Evolutionary conservation across 2,329 filamentous ascomycete genomes (phyloP).

Genomic region (Aspergillus pseudotamarii): DNA sequence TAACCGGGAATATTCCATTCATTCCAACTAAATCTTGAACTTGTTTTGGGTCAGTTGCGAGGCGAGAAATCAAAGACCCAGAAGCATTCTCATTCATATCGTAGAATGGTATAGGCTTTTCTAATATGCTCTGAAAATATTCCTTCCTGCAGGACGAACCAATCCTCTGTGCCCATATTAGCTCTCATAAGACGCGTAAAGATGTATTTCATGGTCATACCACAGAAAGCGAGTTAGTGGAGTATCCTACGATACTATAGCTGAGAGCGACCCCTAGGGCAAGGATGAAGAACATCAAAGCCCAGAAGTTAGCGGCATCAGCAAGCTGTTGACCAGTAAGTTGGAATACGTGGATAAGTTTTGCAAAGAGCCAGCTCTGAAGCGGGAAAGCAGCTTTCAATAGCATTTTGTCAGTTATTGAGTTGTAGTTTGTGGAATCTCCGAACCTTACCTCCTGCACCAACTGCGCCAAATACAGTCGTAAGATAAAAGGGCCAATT

Average conservation of each 20-base stretch:
- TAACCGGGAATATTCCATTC: slow-evolving; percentile 55
- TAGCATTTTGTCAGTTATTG: background rate
- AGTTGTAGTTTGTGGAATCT: background rate
- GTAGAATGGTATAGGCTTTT: slow-evolving; percentile 15
- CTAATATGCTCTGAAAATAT: slow-evolving; percentile 14
- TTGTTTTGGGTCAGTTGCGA: slow-evolving; percentile 50
- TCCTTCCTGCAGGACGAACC: slow-evolving; percentile 12
- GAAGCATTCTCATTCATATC: slow-evolving; percentile 17
- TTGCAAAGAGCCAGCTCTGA: slow-evolving; percentile 51
- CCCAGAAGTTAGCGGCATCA: slow-evolving; percentile 53
- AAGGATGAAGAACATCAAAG: slow-evolving; percentile 60
- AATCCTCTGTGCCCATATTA: slow-evolving; percentile 10
- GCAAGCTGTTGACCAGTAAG: slow-evolving; percentile 42
- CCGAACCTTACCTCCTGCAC: slow-evolving; percentile 33
- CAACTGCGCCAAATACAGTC: slow-evolving; percentile 29
- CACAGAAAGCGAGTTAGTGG: slow-evolving; percentile 50
- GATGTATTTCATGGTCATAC: slow-evolving; percentile 39
- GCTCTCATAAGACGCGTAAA: slow-evolving; percentile 27
- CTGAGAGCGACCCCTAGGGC: slow-evolving; percentile 50
- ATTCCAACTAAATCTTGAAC: slow-evolving; percentile 54
- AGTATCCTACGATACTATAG: slow-evolving; percentile 52
- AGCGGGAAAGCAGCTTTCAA: slow-evolving; percentile 34
- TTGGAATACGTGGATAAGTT: slow-evolving; percentile 53
- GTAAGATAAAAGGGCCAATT: slow-evolving; percentile 33
- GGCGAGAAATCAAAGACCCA: slow-evolving; percentile 14